Conservation (phyloP, 83 land plant species). For the Picea abies region DNA sequence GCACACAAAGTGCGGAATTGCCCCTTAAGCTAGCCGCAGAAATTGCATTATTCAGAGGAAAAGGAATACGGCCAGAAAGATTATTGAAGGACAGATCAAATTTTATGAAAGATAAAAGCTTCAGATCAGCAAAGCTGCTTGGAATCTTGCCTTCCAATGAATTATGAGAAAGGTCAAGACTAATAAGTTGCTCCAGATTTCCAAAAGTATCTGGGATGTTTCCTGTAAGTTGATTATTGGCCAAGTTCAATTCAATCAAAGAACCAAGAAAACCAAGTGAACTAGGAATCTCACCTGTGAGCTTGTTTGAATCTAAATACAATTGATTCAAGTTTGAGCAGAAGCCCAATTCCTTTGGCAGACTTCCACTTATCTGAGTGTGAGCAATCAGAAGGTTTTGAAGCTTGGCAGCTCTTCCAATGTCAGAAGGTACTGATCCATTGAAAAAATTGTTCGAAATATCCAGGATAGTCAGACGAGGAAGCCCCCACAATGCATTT, state of each 20-base stretch:
- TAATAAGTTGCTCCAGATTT: not conserved
- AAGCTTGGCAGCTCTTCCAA: slow-evolving; percentile 32
- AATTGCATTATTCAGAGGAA: slow-evolving; percentile 40
- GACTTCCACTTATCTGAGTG: slow-evolving; percentile 35
- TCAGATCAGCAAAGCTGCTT: no score
- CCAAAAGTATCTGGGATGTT: slow-evolving; percentile 18
- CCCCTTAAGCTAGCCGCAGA: slow-evolving; percentile 27
- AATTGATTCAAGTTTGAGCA: slow-evolving; percentile 27
- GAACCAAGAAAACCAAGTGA: slow-evolving; percentile 24
- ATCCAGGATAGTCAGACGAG: slow-evolving; percentile 9
- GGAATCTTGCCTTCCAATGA: no score
- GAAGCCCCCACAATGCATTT: slow-evolving; percentile 19
- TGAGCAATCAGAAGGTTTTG: slow-evolving; percentile 28
- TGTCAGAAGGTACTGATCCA: slow-evolving; percentile 3
- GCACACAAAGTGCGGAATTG: slow-evolving; percentile 39
- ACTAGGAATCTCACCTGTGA: slow-evolving; percentile 31
- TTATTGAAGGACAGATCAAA: no score
- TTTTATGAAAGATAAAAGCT: no score
- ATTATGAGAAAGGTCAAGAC: not conserved
- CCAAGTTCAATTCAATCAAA: slow-evolving; percentile 33
- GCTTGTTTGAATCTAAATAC: slow-evolving; percentile 32
- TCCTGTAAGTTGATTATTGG: slow-evolving; percentile 30
- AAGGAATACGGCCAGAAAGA: no score
- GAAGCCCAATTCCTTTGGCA: slow-evolving; percentile 32
- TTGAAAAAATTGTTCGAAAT: not conserved